Base-by-base conservation (phyloP, 805 yeast species). In the Wickerhamiella sorbophila region DNA sequence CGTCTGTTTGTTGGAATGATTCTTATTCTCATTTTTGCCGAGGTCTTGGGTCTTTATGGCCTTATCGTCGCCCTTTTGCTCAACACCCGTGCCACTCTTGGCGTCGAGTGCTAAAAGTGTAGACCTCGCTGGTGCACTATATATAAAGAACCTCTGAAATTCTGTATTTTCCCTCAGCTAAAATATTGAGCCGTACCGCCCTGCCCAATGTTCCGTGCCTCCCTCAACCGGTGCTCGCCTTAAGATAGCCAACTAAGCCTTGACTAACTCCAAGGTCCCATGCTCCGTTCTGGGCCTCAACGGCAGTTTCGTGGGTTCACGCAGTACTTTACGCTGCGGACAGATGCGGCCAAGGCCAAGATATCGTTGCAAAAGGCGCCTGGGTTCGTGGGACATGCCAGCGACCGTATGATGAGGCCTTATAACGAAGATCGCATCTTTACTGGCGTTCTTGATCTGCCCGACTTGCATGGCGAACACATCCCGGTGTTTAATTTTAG, bases 1-100 rank as follows among this genome's bases (percentile, higher is more conserved):
- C 82, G 95, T 73, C 75, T 88, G 60, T 88, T 88, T 66, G 97
- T 88, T 51, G 97, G 97, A 65, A 88, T 88, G 93, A 84, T 88
- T 70, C 77, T 88, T 70, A 88, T 88, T 64, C 81, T 88, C 67
- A 88, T 88, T 85, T 88, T 88, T 69, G 95, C 96, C 51, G 98
- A 88, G 76, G 97, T 87, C 54, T 77, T 87, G 70, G 97, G 99
- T 72, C 79, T 91, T 55, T 85, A 91, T 67, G 99, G 99, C 61
- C 77, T 91, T 60, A 91, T 91, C 75, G 97, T 91, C 54, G 98
- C 98, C 52, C 77, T 91, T 63, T 75, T 91, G 64, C 77, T 91
- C 70, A 91, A 91, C 82, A 87, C 98, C 51, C 82, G 94, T 74
- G 97, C 97, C 55, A 79, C 83, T 52, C 93, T 82, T 67, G 95